phyloP scores from a whole-genome alignment of 495 filamentous ascomycete species.

The Apiosordaria backusii region DNA sequence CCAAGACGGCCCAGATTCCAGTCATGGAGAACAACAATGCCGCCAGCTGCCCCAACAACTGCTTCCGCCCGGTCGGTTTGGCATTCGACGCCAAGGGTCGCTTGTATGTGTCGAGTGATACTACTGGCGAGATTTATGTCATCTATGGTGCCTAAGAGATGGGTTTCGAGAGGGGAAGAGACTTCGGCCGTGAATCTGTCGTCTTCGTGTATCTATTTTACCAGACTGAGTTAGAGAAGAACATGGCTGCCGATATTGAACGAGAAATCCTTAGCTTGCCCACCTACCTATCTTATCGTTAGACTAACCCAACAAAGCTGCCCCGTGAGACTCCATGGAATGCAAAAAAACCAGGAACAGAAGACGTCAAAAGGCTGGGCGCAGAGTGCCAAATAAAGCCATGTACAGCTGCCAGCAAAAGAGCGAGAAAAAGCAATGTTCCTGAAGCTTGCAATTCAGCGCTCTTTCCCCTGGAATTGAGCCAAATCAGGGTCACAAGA shows the following conservation, averaged over 20 bases:
- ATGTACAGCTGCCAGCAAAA: background rate
- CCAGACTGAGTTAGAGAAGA: background rate
- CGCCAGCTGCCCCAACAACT: constrained; percentile 33
- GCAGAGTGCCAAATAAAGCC: background rate
- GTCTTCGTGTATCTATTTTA: background rate
- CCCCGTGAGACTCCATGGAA: no score
- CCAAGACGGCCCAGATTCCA: constrained; percentile 40
- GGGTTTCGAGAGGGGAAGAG: no score
- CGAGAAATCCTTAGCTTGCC: no score
- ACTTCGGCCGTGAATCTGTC: no score
- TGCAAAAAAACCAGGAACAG: background rate
- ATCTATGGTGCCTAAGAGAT: constrained; percentile 34
- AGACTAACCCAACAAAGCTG: no score
- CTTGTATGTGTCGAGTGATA: constrained; percentile 48
- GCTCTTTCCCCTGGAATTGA: no score
- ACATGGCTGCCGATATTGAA: no score
- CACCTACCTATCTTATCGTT: no score
- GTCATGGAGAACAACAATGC: constrained; percentile 46
- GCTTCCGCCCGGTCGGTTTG: constrained; percentile 51
- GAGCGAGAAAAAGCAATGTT: background rate
- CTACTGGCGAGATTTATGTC: constrained; percentile 49
- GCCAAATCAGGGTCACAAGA: no score
- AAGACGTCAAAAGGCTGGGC: background rate
- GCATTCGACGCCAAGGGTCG: constrained; percentile 46
- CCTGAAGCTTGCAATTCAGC: background rate